Percentiles rank a stretch among this genome's conserved stretches.
These are phyloP conservation scores for Ganoderma leucocontextum DNA, from an alignment of 1,284 basidiomycete genomes.

Conservation along the genomic window DNA sequence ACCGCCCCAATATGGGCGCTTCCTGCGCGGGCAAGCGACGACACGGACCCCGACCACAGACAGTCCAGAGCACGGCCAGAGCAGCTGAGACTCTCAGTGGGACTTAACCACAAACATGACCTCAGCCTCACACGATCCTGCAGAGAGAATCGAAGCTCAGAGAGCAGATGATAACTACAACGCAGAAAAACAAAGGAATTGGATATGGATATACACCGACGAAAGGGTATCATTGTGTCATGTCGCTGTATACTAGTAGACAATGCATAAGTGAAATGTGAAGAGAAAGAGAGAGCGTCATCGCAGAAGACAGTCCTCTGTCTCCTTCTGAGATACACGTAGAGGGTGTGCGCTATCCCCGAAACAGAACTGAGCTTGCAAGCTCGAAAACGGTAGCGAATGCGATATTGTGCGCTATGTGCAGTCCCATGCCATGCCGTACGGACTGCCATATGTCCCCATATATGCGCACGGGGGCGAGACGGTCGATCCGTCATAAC, in stretches of 20 bases:
- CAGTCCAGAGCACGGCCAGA: not conserved
- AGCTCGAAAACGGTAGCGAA: slow-evolving; percentile 5
- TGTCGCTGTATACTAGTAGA: slow-evolving; percentile 32
- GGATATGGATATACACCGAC: slow-evolving; percentile 31
- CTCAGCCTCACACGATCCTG: not conserved
- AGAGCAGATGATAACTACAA: slow-evolving; percentile 25
- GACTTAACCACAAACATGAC: not conserved
- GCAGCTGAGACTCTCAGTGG: not conserved
- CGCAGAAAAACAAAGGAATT: slow-evolving; percentile 17
- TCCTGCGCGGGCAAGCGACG: not conserved
- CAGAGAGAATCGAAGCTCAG: not conserved
- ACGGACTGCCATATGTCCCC: not conserved
- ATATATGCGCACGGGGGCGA: not conserved
- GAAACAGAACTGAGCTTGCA: slow-evolving; percentile 5
- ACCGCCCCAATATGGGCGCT: not conserved
- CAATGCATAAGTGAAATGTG: slow-evolving; percentile 28
- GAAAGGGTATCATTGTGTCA: slow-evolving; percentile 30
- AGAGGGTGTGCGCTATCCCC: not conserved
- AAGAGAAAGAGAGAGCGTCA: not conserved
- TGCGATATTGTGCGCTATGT: slow-evolving; percentile 8
- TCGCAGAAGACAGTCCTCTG: not conserved
- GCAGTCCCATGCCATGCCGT: slow-evolving; percentile 1
- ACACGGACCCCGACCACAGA: not conserved
- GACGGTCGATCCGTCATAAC: not conserved
- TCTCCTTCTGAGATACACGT: not conserved